Conservation (phyloP, 768 basidiomycete species). For the Tulasnella sp. region DNA sequence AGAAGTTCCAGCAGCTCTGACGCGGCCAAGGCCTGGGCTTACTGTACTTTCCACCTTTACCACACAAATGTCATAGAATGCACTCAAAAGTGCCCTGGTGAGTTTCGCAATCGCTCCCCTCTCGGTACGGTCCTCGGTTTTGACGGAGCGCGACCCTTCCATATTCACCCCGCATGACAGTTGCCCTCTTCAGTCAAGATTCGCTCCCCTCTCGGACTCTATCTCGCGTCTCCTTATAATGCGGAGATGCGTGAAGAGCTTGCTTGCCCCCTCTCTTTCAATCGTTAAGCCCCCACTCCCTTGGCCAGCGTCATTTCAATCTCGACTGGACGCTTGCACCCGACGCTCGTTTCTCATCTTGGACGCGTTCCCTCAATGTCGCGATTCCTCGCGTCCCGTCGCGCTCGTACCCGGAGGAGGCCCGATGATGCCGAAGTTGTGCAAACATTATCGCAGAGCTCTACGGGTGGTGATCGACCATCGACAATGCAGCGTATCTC, state of each 20-base stretch:
- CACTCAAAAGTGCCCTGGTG: not conserved
- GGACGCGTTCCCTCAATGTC: not conserved
- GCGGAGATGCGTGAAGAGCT: not conserved
- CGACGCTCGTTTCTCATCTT: not conserved
- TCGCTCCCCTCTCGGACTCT: not conserved
- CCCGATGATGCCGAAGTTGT: not conserved
- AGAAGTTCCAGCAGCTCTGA: too few species aligned
- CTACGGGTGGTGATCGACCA: not conserved
- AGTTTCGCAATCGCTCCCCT: not conserved
- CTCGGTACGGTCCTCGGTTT: not conserved
- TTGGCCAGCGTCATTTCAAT: not conserved
- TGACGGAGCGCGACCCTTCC: slow-evolving; percentile 1
- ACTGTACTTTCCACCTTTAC: too few species aligned
- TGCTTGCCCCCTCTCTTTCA: not conserved
- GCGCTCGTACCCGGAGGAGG: not conserved
- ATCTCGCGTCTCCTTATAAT: not conserved
- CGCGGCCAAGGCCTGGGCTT: too few species aligned
- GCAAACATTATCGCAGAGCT: not conserved
- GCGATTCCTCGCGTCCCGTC: not conserved
- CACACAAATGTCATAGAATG: too few species aligned
- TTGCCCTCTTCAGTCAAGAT: not conserved
- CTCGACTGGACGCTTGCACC: not conserved
- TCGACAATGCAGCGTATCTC: not conserved
- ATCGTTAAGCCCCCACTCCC: not conserved
- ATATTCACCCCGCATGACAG: not conserved